Evolutionary conservation across 1,284 basidiomycete species (phyloP), one percentile per base, ranked within the genome.

Genomic region (Thecaphora thlaspeos): DNA sequence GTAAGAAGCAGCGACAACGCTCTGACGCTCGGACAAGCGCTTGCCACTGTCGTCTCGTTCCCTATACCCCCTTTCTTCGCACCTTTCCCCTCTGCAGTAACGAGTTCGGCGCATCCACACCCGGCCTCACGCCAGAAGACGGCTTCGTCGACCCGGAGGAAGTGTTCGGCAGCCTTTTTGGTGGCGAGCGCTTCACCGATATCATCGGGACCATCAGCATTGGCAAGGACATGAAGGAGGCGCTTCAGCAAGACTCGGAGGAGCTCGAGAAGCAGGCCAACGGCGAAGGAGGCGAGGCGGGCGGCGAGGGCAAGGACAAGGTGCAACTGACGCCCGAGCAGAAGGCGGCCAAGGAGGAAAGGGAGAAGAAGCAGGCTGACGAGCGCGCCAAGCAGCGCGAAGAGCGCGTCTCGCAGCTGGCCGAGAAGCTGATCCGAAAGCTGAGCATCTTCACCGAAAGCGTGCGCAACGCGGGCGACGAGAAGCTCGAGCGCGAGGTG

Each of bases 161-260:
- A 75, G 89, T 97, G 39, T 97, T 98, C 78, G 75, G 74, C 9
- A 56, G 58, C 18, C 50, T 76, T 4, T 76, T 78, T 50, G 71
- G 90, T 45, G 90, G 90, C 0, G 89, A 90, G 41, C 81, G 87
- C 15, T 92, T 91, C 76, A 79, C 86, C 41, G 86, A 88, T 2
- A 88, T 91, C 73, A 91, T 91, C 66, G 88, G 89, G 11, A 83
- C 86, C 48, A 88, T 90, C 68, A 88, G 87, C 49, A 81, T 91
- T 68, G 93, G 91, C 30, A 85, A 85, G 69, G 94, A 98, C 73
- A 97, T 99, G 95, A 99, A 99, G 81, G 86, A 91, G 7, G 93
- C 92, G 5, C 81, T 99, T 74, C 93, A 98, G 75, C 89, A 94
- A 73, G 92, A 90, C 17, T 89, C 89, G 45, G 87, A 88, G 49